Evolutionary conservation across 148 eudicot species (phyloP), one percentile per base, ranked within the genome.

Genomic region (Salicornia ramosissima): DNA sequence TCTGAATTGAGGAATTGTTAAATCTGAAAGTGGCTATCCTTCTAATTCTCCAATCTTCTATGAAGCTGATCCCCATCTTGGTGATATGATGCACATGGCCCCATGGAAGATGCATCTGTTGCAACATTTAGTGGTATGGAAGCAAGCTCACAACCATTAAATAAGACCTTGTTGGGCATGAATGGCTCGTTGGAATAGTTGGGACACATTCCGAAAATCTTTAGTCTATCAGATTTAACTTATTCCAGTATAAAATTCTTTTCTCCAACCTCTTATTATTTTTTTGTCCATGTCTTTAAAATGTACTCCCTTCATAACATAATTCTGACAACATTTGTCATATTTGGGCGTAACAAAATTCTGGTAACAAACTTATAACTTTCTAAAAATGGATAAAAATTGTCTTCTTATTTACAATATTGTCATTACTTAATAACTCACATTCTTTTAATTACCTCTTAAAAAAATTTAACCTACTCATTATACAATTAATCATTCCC

Each of bases 221-320:
- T 86, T 71, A 85, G 90, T 62, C 73, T 90, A 52, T 74, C 92
- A 2, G 90, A 84, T 65, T 82, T 90, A 51, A 88, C 83, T 68
- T 87, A 84, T 74, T 68, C 86, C 51, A 72, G 84, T 76, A 79
- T 76, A 52, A 78, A 84, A 79, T 47, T 71, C 54, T 55, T 72
- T 71, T 74, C 65, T 54, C 1, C 6, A 2, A 13, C 67, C 31
- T 74, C 54, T 62, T 43, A 2, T 29, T 13, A 0, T 34, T 39
- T 7, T 13, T 29, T 6, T 6, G 36, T 29, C 8, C 10, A 14
- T 54, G 51, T 34, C 31, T 6, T 34, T 18, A 11, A 12, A 11
- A 14, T 39, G 9, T 26, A 5, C n/a, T n/a, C n/a, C n/a, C n/a
- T n/a, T n/a, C n/a, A n/a, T n/a, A n/a, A n/a, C n/a, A n/a, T n/a